Evolutionary conservation across 805 yeast genomes (phyloP).

Genomic region (Kazachstania bromeliacearum): DNA sequence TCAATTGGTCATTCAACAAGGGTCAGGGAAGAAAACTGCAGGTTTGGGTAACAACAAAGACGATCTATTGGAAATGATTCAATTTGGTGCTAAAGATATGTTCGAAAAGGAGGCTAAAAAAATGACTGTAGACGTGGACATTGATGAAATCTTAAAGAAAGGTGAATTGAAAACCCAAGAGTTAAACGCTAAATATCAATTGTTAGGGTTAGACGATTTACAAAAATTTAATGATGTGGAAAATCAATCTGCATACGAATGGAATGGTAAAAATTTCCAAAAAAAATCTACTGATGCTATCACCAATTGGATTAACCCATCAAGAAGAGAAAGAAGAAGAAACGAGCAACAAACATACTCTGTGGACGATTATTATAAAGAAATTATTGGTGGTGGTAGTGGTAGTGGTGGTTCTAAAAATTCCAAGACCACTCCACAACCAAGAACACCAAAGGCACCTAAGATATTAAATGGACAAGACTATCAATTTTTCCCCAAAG

Average conservation of each 20-base stretch:
- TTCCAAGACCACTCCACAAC: slow-evolving; percentile 32
- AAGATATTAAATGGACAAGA: slow-evolving; percentile 57
- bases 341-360: slow-evolving; percentile 68
- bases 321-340: slow-evolving; percentile 49
- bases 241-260: slow-evolving; percentile 84
- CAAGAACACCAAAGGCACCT: slow-evolving; percentile 48
- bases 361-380: slow-evolving; percentile 67
- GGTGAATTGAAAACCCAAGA: slow-evolving; percentile 78
- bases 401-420: slow-evolving; percentile 21
- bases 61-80: slow-evolving; percentile 79
- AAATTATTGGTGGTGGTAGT: slow-evolving; percentile 37
- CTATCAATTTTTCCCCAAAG: slow-evolving; percentile 61
- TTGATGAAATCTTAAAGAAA: slow-evolving; percentile 68
- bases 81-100: slow-evolving; percentile 88
- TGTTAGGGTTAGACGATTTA: slow-evolving; percentile 84
- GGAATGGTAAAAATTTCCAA: slow-evolving; percentile 78
- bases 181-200: slow-evolving; percentile 71
- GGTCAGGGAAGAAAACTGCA: slow-evolving; percentile 39
- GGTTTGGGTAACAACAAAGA: slow-evolving; percentile 41
- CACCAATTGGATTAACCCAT: slow-evolving; percentile 60
- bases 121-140: slow-evolving; percentile 45
- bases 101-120: slow-evolving; percentile 43
- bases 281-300: slow-evolving; percentile 32
- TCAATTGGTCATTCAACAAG: slow-evolving; percentile 92
- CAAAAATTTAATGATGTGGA: slow-evolving; percentile 70